Conservation (phyloP, 1,284 basidiomycete genomes). For the Austroboletus niveus region DNA sequence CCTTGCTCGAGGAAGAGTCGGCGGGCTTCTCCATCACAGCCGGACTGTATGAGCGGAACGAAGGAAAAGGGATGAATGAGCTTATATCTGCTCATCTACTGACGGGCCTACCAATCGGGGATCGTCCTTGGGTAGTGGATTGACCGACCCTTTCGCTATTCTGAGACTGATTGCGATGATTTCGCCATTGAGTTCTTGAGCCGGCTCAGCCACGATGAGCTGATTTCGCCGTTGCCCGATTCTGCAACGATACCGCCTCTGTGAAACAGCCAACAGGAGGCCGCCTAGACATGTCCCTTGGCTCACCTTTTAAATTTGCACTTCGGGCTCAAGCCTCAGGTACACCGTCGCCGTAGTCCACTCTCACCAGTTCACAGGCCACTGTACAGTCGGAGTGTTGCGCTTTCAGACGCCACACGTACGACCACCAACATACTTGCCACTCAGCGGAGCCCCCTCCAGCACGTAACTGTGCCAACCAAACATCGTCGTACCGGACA, state of each 20-base stretch:
- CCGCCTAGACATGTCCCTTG: neutral
- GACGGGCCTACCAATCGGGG: neutral
- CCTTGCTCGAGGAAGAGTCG: slow-evolving; percentile 10
- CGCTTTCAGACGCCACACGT: neutral
- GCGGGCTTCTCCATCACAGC: slow-evolving; percentile 22
- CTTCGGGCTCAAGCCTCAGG: neutral
- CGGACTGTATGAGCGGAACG: neutral
- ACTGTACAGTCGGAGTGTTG: no score
- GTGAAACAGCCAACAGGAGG: neutral
- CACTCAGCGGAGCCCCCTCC: neutral
- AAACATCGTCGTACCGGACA: no score
- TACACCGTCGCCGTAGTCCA: neutral
- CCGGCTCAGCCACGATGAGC: slow-evolving; percentile 10
- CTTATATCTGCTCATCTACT: slow-evolving; percentile 14
- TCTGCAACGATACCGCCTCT: neutral
- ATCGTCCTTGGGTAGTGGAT: neutral
- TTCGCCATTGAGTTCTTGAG: slow-evolving; percentile 25
- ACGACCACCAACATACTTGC: neutral
- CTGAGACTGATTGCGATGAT: slow-evolving; percentile 18
- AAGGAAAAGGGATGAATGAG: neutral
- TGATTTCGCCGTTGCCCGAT: slow-evolving; percentile 28
- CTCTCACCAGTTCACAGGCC: neutral
- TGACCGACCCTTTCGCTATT: neutral
- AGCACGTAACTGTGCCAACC: neutral
- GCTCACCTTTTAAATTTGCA: neutral